These are phyloP conservation scores for Fusarium pseudograminearum DNA, from an alignment of 2,329 filamentous ascomycete genomes.

Conservation along the genomic window DNA sequence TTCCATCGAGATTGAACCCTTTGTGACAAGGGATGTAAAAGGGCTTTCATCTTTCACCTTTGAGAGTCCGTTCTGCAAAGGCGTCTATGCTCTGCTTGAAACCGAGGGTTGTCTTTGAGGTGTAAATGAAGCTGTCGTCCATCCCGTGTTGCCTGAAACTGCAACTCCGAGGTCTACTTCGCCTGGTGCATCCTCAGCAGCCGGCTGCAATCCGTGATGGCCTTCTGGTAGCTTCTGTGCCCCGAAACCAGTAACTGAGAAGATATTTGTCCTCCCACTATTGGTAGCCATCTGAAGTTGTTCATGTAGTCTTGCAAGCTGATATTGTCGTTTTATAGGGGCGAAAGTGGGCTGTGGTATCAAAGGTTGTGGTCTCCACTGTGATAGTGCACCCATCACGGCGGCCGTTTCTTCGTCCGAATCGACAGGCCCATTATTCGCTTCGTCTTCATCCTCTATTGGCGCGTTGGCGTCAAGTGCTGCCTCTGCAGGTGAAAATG, in stretches of 20 bases:
- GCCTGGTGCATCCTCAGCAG: slow-evolving; percentile 68
- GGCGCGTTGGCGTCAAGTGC: slow-evolving; percentile 95
- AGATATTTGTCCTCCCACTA: slow-evolving; percentile 73
- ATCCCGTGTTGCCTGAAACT: slow-evolving; percentile 53
- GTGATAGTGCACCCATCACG: slow-evolving; percentile 84
- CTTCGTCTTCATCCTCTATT: slow-evolving; percentile 85
- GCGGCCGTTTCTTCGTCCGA: slow-evolving; percentile 93
- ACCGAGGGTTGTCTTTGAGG: slow-evolving; percentile 62
- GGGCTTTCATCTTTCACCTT: background rate
- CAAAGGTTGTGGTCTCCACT: slow-evolving; percentile 82
- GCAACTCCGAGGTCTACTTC: slow-evolving; percentile 64
- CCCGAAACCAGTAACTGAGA: slow-evolving; percentile 69
- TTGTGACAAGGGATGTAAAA: background rate
- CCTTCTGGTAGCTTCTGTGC: slow-evolving; percentile 66
- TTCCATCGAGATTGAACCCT: background rate
- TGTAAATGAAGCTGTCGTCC: slow-evolving; percentile 60
- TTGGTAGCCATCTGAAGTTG: slow-evolving; percentile 76
- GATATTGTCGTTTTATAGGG: slow-evolving; percentile 73
- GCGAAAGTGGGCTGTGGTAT: slow-evolving; percentile 73
- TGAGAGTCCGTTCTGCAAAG: background rate
- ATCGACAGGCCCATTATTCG: slow-evolving; percentile 84
- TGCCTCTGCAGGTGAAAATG: slow-evolving; percentile 67
- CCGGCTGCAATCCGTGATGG: slow-evolving; percentile 59
- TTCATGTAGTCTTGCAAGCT: slow-evolving; percentile 72
- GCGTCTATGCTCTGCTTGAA: slow-evolving; percentile 58